Conservation (phyloP, 306 rosid genomes). For the Begonia fuchsioides region DNA sequence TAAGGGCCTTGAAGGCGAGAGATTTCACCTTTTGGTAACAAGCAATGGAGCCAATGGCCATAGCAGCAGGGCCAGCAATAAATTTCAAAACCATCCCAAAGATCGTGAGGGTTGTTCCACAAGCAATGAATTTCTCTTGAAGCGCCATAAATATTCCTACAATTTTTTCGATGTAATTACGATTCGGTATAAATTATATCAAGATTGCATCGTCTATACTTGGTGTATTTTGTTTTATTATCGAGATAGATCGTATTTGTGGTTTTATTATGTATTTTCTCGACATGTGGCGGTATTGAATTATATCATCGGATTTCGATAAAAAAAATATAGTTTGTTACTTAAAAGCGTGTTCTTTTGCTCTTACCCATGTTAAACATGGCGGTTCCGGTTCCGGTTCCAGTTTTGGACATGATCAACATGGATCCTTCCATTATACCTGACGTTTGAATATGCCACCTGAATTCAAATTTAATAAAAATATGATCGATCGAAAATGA, state of each 20-base stretch:
- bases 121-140: conserved; percentile 60
- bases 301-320: too few species aligned
- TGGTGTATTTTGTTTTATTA: too few species aligned
- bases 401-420: conserved; percentile 68
- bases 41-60: conserved; percentile 66
- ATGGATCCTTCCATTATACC: conserved; percentile 65
- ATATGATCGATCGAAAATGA: too few species aligned
- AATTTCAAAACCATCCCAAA: conserved; percentile 71
- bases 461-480: conserved; percentile 9
- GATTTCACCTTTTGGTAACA: too few species aligned
- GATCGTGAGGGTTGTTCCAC: conserved; percentile 48
- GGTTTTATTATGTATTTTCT: too few species aligned
- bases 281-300: too few species aligned
- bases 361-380: conserved; percentile 93
- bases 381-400: conserved; percentile 87
- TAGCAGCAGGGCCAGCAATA: conserved; percentile 84
- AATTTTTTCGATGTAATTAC: background rate
- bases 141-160: conserved; percentile 92
- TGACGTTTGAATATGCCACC: conserved; percentile 77
- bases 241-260: too few species aligned
- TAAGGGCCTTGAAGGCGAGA: too few species aligned
- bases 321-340: too few species aligned
- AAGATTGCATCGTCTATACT: too few species aligned
- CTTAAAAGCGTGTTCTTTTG: too few species aligned
- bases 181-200: too few species aligned